Conservation (phyloP, 495 filamentous ascomycete genomes). For the Penicillium waksmanii region DNA sequence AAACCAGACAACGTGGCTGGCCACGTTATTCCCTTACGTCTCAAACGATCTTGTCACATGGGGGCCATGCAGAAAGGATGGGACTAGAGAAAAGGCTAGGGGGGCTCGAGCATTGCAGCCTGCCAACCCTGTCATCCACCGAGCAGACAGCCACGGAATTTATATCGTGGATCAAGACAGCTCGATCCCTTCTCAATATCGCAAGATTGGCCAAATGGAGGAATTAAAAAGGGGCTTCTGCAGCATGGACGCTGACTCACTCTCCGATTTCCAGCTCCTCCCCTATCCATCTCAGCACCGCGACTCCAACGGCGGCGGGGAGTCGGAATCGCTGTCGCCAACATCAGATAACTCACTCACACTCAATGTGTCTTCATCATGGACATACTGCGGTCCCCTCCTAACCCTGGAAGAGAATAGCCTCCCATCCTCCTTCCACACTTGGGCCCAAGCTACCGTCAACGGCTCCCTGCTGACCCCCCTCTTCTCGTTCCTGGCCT, state of each 20-base stretch:
- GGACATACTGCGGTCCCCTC: conserved; percentile 33
- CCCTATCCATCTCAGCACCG: conserved; percentile 7
- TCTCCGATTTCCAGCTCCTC: conserved; percentile 20
- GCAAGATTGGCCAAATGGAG: neutral
- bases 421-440: conserved; percentile 30
- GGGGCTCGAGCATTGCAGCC: conserved; percentile 17
- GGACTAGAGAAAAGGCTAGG: conserved; percentile 6
- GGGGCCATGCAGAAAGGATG: conserved; percentile 13
- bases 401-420: conserved; percentile 18
- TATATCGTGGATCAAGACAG: neutral
- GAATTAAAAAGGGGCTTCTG: neutral
- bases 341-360: conserved; percentile 13
- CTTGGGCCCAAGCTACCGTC: conserved; percentile 26
- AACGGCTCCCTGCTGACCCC: conserved; percentile 20
- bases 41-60: conserved; percentile 15
- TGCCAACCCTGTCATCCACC: neutral
- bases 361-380: conserved; percentile 25
- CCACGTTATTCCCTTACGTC: conserved; percentile 13
- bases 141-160: neutral
- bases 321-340: neutral
- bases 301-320: neutral
- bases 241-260: conserved; percentile 17
- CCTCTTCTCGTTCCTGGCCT: conserved; percentile 26
- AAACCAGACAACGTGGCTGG: conserved; percentile 9
- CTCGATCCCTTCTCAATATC: neutral